Evolutionary conservation across 805 yeast genomes (phyloP).

Genomic region (Alloascoidea africana): DNA sequence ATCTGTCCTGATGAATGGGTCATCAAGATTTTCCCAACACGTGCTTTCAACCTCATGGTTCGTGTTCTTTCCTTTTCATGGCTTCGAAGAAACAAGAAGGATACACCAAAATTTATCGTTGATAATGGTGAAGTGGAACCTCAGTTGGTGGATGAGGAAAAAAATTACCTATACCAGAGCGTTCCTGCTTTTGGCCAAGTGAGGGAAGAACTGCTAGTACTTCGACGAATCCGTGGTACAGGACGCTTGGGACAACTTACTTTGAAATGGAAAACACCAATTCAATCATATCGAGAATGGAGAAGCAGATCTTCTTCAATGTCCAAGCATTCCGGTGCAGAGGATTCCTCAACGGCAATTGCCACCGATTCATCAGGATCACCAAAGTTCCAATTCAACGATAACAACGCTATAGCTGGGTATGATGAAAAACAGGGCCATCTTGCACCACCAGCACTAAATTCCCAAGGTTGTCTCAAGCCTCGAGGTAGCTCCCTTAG

Average conservation of each 20-base stretch:
- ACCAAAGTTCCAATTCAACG: too few relatives aligned
- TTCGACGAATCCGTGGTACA: constrained; percentile 19
- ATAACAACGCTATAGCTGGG: not conserved
- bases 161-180: not conserved
- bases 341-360: not conserved
- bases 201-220: constrained; percentile 19
- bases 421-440: not conserved
- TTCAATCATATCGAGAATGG: not conserved
- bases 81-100: constrained; percentile 7
- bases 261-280: constrained; percentile 1
- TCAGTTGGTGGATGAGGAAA: not conserved
- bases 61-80: not conserved
- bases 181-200: constrained; percentile 20
- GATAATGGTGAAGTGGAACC: constrained; percentile 5
- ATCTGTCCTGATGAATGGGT: constrained; percentile 43
- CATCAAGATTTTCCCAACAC: constrained; percentile 32
- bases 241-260: constrained; percentile 19
- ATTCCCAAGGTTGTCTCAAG: not conserved
- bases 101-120: constrained; percentile 7
- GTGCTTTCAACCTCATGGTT: constrained; percentile 10
- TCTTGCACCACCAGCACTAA: not conserved
- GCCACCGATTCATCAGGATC: not conserved
- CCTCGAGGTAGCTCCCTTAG: constrained; percentile 18
- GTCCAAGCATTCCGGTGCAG: too few relatives aligned
- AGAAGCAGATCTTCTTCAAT: not conserved